Conservation (phyloP, 805 yeast species). For the Nakazawaea wyomingensis region DNA sequence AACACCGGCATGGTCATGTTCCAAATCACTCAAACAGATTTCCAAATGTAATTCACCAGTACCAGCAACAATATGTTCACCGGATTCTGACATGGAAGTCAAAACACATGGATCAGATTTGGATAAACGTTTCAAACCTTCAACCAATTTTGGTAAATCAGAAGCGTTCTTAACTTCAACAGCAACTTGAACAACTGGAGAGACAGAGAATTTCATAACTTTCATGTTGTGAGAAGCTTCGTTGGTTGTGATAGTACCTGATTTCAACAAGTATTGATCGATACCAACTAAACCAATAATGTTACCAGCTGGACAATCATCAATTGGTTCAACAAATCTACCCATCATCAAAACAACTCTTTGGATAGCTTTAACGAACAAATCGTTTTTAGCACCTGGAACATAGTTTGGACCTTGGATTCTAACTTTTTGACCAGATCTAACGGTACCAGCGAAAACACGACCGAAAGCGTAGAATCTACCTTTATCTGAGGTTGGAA, state of each 20-base stretch:
- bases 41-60: constrained; percentile 99
- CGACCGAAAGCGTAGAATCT: constrained; percentile 99
- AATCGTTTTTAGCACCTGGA: constrained; percentile 97
- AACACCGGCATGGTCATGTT: constrained; percentile 99
- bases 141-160: constrained; percentile 98
- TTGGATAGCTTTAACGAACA: constrained; percentile 95
- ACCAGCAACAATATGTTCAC: constrained; percentile 99
- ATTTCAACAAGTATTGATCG: constrained; percentile 98
- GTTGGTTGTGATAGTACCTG: constrained; percentile 97
- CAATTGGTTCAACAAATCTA: constrained; percentile 95
- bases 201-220: constrained; percentile 99
- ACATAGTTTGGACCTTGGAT: constrained; percentile 99
- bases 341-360: constrained; percentile 99
- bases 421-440: constrained; percentile 98
- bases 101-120: constrained; percentile 99
- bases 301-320: constrained; percentile 99
- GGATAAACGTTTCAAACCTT: constrained; percentile 99
- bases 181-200: constrained; percentile 99
- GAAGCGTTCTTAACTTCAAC: constrained; percentile 99
- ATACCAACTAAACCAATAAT: constrained; percentile 99
- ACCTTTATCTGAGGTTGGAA: constrained; percentile 99
- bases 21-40: constrained; percentile 93
- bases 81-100: constrained; percentile 81
- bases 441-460: constrained; percentile 99
- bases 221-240: constrained; percentile 98